Percentiles rank a stretch among this genome's conserved stretches.
These are phyloP conservation scores for Bocquillonia castaneifolia DNA, from an alignment of 441 rosid genomes.

Conservation along the genomic window DNA sequence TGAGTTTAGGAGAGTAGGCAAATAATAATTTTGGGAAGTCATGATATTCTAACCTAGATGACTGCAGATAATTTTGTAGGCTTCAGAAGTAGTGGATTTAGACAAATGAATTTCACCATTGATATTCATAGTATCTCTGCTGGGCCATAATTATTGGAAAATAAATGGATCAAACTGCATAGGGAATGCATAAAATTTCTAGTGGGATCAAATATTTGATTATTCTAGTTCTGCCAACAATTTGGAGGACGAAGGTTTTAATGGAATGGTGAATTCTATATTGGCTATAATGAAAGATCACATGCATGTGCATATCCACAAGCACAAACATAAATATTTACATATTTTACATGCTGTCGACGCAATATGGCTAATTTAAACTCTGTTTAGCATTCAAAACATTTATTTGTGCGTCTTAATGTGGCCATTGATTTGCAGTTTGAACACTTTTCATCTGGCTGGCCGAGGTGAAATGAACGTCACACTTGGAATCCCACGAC, in stretches of 20 bases:
- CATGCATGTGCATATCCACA: not conserved
- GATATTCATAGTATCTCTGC: not conserved
- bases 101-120: too few relatives aligned
- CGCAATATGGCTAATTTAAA: not conserved
- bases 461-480: slow-evolving; percentile 99
- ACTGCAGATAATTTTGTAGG: not conserved
- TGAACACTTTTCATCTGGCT: slow-evolving; percentile 99
- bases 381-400: not conserved
- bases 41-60: not conserved
- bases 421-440: slow-evolving; percentile 36
- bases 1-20: not conserved
- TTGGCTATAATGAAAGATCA: not conserved
- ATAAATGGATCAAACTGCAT: not conserved
- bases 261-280: not conserved
- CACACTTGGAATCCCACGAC: slow-evolving; percentile 92
- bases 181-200: not conserved
- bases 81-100: not conserved
- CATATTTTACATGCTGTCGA: not conserved
- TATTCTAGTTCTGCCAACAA: not conserved
- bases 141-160: not conserved
- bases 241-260: not conserved
- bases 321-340: not conserved
- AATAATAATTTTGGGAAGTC: not conserved
- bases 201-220: not conserved
- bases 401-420: not conserved